These are phyloP conservation scores for Phytophthora europaea DNA, from an alignment of 352 stramenopile species.

Conservation along the genomic window DNA sequence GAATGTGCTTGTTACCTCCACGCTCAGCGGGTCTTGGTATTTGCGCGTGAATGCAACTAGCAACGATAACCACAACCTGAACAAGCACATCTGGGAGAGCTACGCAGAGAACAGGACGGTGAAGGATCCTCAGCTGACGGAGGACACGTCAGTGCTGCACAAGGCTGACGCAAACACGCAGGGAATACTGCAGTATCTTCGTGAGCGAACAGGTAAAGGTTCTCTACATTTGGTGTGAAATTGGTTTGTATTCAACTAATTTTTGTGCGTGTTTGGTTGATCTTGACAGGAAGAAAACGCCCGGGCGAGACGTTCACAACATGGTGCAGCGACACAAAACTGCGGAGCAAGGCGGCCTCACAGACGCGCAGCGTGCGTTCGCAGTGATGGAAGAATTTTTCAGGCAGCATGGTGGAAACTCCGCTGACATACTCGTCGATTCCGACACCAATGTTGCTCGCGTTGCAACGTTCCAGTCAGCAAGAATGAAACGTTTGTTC, in stretches of 20 bases:
- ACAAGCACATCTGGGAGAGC: constrained; percentile 2
- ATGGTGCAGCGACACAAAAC: constrained; percentile 5
- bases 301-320: constrained; percentile 19
- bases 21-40: background rate
- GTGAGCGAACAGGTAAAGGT: constrained; percentile 3
- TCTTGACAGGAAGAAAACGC: constrained; percentile 9
- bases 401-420: background rate
- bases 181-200: background rate
- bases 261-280: background rate
- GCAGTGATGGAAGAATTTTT: constrained; percentile 15
- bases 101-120: constrained; percentile 3
- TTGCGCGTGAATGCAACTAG: background rate
- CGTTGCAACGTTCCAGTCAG: constrained; percentile 10
- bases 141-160: background rate
- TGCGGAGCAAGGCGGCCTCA: background rate
- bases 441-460: background rate
- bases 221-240: background rate
- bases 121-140: background rate
- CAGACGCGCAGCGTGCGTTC: constrained; percentile 3
- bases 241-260: background rate
- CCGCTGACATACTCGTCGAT: constrained; percentile 2
- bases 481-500: constrained; percentile 15
- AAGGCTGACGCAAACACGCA: constrained; percentile 5
- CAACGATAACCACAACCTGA: constrained; percentile 13
- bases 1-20: background rate